These are phyloP conservation scores for Gnaphalium uliginosum DNA, from an alignment of 129 eudicot species.

Conservation along the genomic window DNA sequence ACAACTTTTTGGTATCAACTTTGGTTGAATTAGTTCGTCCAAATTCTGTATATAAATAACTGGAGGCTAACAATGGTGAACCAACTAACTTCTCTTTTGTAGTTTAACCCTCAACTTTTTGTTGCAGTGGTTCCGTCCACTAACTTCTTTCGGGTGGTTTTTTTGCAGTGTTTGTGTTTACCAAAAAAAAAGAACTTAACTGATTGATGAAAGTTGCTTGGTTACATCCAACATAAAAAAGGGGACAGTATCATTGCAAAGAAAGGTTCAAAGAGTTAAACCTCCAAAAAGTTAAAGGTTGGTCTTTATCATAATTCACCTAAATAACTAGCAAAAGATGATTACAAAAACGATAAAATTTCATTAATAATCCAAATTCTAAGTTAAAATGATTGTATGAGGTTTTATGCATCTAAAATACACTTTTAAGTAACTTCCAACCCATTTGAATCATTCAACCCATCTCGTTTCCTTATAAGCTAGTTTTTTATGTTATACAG, in stretches of 20 bases:
- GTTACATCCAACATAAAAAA: neutral
- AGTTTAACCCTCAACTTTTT: neutral
- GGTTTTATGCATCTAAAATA: neutral
- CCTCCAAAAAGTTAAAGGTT: neutral
- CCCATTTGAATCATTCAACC: neutral
- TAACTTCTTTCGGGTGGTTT: neutral
- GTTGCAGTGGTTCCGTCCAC: neutral
- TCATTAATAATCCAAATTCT: neutral
- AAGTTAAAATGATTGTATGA: neutral
- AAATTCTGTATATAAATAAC: too few relatives aligned
- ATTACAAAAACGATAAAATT: neutral
- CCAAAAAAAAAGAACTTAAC: neutral
- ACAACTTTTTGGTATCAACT: neutral
- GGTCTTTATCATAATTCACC: neutral
- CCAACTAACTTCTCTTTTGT: constrained; percentile 4
- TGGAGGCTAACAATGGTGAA: neutral
- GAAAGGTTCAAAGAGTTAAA: neutral
- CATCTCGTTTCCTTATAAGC: neutral
- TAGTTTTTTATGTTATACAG: neutral
- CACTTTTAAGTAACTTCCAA: neutral
- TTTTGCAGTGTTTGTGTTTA: neutral
- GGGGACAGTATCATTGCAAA: neutral
- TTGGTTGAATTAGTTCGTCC: neutral
- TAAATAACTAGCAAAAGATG: neutral
- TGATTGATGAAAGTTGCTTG: neutral